Conservation (phyloP, 139 green algal genomes). For the Zygnema cylindricum region DNA sequence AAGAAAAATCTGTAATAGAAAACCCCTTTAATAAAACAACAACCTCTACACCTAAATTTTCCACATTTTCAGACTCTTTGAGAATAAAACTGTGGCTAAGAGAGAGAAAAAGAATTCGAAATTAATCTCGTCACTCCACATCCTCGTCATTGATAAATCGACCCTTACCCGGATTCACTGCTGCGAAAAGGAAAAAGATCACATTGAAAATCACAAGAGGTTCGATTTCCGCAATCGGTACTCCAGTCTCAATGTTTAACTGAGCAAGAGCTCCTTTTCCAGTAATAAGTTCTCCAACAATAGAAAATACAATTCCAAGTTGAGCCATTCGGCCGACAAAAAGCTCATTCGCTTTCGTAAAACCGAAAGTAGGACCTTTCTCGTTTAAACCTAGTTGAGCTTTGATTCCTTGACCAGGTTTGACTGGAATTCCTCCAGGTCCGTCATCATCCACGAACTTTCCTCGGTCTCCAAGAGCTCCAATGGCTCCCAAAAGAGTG, state of each 20-base stretch:
- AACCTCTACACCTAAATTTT: too few species aligned
- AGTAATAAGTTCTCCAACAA: constrained; percentile 71
- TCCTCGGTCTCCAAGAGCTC: constrained; percentile 36
- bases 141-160: constrained; percentile 60
- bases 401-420: constrained; percentile 51
- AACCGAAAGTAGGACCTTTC: constrained; percentile 71
- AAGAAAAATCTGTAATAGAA: too few species aligned
- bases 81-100: too few species aligned
- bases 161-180: constrained; percentile 56
- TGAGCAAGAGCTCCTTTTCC: constrained; percentile 77
- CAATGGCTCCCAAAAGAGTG: constrained; percentile 56
- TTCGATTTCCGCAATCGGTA: constrained; percentile 70
- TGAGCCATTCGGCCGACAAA: constrained; percentile 83
- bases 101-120: too few species aligned
- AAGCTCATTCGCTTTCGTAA: constrained; percentile 80
- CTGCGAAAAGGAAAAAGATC: constrained; percentile 58
- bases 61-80: too few species aligned
- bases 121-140: constrained; percentile 1
- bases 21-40: too few species aligned
- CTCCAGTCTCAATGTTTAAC: constrained; percentile 70
- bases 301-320: constrained; percentile 75
- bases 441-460: constrained; percentile 45
- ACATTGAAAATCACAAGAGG: constrained; percentile 70
- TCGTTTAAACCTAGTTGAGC: constrained; percentile 73
- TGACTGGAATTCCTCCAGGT: constrained; percentile 59